phyloP scores from a whole-genome alignment of 2,329 filamentous ascomycete genomes.

The Pestalotiopsis sp. region DNA sequence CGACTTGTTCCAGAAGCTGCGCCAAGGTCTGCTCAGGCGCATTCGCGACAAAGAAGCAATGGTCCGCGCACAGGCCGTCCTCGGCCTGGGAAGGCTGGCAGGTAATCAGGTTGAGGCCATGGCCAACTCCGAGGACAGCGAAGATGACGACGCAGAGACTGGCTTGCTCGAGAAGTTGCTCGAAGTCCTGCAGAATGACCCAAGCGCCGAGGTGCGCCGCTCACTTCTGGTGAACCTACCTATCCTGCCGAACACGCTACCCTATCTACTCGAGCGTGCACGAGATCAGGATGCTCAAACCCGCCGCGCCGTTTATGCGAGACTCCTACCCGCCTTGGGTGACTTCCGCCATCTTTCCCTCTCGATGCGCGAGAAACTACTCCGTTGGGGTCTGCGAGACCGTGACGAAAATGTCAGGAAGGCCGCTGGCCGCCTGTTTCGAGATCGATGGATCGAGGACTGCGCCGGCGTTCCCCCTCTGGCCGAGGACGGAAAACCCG shows the following conservation, averaged over 20 bases:
- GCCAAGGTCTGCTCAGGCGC: conserved; percentile 78
- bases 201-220: conserved; percentile 88
- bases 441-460: conserved; percentile 97
- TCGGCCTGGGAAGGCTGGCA: conserved; percentile 84
- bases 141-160: conserved; percentile 63
- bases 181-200: conserved; percentile 89
- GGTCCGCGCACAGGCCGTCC: conserved; percentile 87
- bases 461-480: conserved; percentile 72
- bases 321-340: conserved; percentile 82
- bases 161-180: conserved; percentile 82
- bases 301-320: conserved; percentile 82
- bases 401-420: conserved; percentile 93
- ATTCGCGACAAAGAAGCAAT: conserved; percentile 93
- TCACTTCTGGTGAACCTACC: conserved; percentile 90
- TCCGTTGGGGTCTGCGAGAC: conserved; percentile 92
- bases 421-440: conserved; percentile 86
- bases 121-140: conserved; percentile 70
- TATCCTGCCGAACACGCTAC: conserved; percentile 78
- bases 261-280: conserved; percentile 86
- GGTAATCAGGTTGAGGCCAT: conserved; percentile 75
- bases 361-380: conserved; percentile 91
- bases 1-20: conserved; percentile 81
- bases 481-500: conserved; percentile 57
- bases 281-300: conserved; percentile 86
- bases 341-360: conserved; percentile 94